A percentile compares a stretch with the other conserved stretches of the same genome.
These are phyloP conservation scores for Cymodocea nodosa DNA, from an alignment of 116 monocot genomes.

Conservation along the genomic window DNA sequence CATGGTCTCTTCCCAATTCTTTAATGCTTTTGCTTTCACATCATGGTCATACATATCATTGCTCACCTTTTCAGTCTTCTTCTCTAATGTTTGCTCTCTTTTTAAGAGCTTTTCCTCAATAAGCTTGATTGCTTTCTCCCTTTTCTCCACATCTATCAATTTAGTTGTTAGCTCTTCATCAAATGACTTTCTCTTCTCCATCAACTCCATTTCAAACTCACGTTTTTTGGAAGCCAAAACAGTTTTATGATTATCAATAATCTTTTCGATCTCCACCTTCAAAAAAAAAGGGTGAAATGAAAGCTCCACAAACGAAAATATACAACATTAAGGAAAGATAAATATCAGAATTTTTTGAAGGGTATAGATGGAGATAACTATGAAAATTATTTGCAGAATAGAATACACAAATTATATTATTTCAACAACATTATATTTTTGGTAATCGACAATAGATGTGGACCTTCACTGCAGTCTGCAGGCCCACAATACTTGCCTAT, in stretches of 20 bases:
- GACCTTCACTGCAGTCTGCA: neutral
- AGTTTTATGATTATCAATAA: constrained; percentile 60
- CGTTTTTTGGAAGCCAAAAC: constrained; percentile 41
- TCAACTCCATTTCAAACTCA: constrained; percentile 70
- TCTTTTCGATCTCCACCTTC: constrained; percentile 79
- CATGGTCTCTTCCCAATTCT: constrained; percentile 49
- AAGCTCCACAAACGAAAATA: neutral
- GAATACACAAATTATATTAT: no score
- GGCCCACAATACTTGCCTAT: neutral
- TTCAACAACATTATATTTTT: neutral
- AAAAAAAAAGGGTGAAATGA: neutral
- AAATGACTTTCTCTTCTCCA: constrained; percentile 30
- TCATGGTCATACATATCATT: constrained; percentile 50
- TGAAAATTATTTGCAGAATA: no score
- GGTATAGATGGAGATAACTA: no score
- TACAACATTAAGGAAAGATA: no score
- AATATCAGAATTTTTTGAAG: no score
- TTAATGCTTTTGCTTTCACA: constrained; percentile 47
- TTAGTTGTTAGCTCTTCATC: constrained; percentile 48
- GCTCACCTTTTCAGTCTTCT: constrained; percentile 35
- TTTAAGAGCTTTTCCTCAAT: constrained; percentile 43
- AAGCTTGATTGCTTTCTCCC: constrained; percentile 21
- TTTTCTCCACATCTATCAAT: constrained; percentile 34
- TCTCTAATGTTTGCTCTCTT: constrained; percentile 56
- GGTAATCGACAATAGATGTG: neutral